phyloP scores from a whole-genome alignment of 2,329 filamentous ascomycete species.

The Colletotrichum liriopes region DNA sequence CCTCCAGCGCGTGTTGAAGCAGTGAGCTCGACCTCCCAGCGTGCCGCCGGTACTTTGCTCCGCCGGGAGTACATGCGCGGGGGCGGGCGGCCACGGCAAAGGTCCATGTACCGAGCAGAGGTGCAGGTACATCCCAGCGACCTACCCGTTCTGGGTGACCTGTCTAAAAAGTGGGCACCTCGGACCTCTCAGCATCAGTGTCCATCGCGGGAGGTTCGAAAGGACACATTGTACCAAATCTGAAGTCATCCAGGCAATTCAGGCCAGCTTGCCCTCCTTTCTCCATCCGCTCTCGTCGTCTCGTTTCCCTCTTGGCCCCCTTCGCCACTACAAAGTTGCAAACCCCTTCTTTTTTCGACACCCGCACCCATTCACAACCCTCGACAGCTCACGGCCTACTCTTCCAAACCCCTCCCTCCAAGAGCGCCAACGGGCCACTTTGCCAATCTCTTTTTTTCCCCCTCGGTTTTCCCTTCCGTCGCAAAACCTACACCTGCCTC shows the following conservation, averaged over 20 bases:
- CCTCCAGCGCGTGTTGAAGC: background rate
- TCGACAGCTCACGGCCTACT: conserved; percentile 18
- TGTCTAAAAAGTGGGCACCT: conserved; percentile 42
- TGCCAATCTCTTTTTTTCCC: conserved; percentile 18
- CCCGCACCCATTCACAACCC: conserved; percentile 10
- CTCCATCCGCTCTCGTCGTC: conserved; percentile 1
- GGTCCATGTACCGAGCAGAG: conserved; percentile 1
- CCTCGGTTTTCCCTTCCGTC: conserved; percentile 11
- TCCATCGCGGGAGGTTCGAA: conserved; percentile 41
- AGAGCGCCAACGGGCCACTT: conserved; percentile 32
- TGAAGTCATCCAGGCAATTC: conserved; percentile 41
- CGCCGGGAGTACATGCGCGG: conserved; percentile 17
- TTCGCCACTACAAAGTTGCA: conserved; percentile 28
- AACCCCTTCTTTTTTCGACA: conserved; percentile 13
- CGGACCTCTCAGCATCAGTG: conserved; percentile 36
- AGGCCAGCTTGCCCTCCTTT: conserved; percentile 39
- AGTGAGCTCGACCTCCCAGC: background rate
- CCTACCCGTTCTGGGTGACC: conserved; percentile 40
- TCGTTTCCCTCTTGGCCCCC: background rate
- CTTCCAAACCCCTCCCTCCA: conserved; percentile 14
- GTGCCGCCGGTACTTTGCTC: conserved; percentile 26
- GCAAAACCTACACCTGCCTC: conserved; percentile 22
- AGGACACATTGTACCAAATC: conserved; percentile 43
- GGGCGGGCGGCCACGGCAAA: conserved; percentile 9
- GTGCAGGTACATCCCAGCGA: conserved; percentile 34